These are phyloP conservation scores for Onygena corvina DNA, from an alignment of 2,329 filamentous ascomycete species.

Conservation along the genomic window DNA sequence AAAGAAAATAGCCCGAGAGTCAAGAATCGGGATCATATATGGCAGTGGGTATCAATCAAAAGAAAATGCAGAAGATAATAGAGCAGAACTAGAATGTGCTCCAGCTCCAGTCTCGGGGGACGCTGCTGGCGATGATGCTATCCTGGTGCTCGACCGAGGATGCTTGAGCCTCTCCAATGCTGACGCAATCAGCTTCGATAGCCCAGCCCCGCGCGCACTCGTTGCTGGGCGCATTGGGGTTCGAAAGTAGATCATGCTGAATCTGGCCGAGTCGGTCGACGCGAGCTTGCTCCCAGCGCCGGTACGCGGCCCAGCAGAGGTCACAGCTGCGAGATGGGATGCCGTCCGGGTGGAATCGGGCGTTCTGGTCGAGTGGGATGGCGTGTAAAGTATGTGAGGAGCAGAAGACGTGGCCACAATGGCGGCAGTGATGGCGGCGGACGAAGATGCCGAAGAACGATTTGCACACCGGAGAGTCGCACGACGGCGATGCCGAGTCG, in stretches of 20 bases:
- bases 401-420: constrained; percentile 55
- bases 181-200: constrained; percentile 15
- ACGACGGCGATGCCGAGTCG: constrained; percentile 45
- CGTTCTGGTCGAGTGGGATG: constrained; percentile 52
- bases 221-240: constrained; percentile 18
- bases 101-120: constrained; percentile 50
- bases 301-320: constrained; percentile 47
- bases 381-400: constrained; percentile 44
- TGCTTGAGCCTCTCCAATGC: constrained; percentile 8
- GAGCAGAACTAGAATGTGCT: constrained; percentile 43
- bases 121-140: constrained; percentile 42
- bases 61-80: constrained; percentile 4
- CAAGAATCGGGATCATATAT: neutral
- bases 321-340: constrained; percentile 47
- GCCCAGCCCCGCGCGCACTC: constrained; percentile 10
- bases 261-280: constrained; percentile 43
- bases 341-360: constrained; percentile 50
- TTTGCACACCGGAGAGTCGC: constrained; percentile 47
- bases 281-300: constrained; percentile 42
- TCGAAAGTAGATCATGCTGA: constrained; percentile 26
- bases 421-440: constrained; percentile 54
- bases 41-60: constrained; percentile 11
- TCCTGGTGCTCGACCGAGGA: constrained; percentile 21
- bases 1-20: neutral
- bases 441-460: constrained; percentile 49